These are phyloP conservation scores for Capsella bursapastoris DNA, from an alignment of 345 rosid genomes.

Conservation along the genomic window DNA sequence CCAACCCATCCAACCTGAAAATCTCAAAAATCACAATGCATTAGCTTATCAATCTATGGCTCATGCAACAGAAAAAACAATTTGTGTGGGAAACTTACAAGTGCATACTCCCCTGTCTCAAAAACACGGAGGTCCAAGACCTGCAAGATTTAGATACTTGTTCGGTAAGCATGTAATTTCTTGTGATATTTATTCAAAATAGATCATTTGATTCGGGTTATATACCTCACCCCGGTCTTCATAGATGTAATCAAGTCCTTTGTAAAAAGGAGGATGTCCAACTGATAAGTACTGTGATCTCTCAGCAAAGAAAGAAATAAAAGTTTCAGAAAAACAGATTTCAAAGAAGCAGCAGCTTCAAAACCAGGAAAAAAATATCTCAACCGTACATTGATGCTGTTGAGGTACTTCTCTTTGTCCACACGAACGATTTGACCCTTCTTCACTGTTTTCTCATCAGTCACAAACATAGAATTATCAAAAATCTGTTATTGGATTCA, in stretches of 20 bases:
- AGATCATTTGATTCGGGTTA: neutral
- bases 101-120: constrained; percentile 95
- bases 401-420: constrained; percentile 94
- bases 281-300: constrained; percentile 80
- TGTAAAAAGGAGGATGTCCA: constrained; percentile 94
- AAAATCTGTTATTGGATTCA: constrained; percentile 2
- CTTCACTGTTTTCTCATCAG: constrained; percentile 67
- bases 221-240: constrained; percentile 96
- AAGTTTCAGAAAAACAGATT: constrained; percentile 22
- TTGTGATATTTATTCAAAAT: neutral
- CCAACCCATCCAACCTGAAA: constrained; percentile 90
- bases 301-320: neutral
- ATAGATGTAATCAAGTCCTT: constrained; percentile 90
- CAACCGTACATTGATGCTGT: constrained; percentile 71
- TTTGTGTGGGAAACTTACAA: constrained; percentile 62
- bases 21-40: neutral
- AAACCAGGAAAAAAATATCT: neutral
- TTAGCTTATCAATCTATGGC: constrained; percentile 2
- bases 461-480: neutral
- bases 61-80: neutral
- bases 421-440: constrained; percentile 98
- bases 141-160: constrained; percentile 44
- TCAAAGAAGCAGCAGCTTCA: neutral
- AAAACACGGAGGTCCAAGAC: constrained; percentile 77
- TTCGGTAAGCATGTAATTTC: neutral